phyloP scores from a whole-genome alignment of 768 basidiomycete genomes.

The Hygrophoropsis aurantiaca region DNA sequence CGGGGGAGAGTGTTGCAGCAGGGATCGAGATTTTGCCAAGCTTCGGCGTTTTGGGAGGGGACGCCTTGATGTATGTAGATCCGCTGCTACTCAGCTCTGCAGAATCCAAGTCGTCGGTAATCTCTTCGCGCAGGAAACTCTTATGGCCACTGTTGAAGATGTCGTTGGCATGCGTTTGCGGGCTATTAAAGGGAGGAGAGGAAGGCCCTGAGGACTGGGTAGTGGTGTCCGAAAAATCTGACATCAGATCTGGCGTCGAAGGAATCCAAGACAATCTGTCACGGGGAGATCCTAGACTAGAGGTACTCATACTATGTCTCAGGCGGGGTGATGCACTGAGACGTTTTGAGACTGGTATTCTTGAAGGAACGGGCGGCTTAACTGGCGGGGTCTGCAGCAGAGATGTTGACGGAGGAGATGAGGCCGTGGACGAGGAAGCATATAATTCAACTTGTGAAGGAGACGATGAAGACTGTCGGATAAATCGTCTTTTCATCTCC shows the following conservation, averaged over 20 bases:
- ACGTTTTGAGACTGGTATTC: conserved; percentile 30
- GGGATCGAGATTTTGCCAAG: conserved; percentile 24
- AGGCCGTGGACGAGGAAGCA: conserved; percentile 10
- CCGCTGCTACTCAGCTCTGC: conserved; percentile 1
- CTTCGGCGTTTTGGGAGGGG: conserved; percentile 24
- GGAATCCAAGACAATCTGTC: conserved; percentile 33
- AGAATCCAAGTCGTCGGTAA: conserved; percentile 17
- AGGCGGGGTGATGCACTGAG: conserved; percentile 24
- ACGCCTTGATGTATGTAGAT: conserved; percentile 13
- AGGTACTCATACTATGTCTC: conserved; percentile 25
- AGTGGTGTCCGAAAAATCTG: conserved; percentile 59
- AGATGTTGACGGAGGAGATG: conserved; percentile 14
- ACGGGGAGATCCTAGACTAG: conserved; percentile 23
- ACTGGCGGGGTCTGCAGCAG: conserved; percentile 22
- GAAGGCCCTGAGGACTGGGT: conserved; percentile 55
- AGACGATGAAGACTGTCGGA: conserved; percentile 32
- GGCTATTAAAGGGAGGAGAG: conserved; percentile 46
- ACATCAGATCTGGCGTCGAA: conserved; percentile 60
- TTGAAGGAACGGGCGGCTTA: conserved; percentile 13
- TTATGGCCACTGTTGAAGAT: conserved; percentile 9
- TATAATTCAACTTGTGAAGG: conserved; percentile 17
- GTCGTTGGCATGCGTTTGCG: conserved; percentile 16
- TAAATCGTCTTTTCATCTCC: conserved; percentile 62
- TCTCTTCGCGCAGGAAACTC: conserved; percentile 1
- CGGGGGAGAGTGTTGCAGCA: conserved; percentile 33